Evolutionary conservation across 75 land plant species (phyloP).

Genomic region (Chamaecyparis obtusa): DNA sequence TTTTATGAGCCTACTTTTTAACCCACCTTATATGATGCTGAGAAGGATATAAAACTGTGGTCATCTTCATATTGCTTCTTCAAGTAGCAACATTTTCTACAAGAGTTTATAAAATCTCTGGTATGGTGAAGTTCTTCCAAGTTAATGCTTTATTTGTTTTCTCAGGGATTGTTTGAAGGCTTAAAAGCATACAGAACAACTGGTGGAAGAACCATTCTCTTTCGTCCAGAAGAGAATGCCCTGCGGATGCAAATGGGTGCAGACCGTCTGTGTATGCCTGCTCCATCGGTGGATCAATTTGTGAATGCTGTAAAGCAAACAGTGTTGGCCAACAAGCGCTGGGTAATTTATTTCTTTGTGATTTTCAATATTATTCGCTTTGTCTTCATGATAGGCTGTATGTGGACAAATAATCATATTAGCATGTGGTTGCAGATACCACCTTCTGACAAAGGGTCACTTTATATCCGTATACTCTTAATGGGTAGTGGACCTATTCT

Average conservation of each 20-base stretch:
- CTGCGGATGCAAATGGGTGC: slow-evolving; percentile 42
- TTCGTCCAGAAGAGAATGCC: slow-evolving; percentile 58
- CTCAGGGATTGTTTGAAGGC: slow-evolving; percentile 54
- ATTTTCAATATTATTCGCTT: not conserved
- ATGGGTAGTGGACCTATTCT: slow-evolving; percentile 31
- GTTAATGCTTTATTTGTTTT: slow-evolving; percentile 2
- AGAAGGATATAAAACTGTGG: not conserved
- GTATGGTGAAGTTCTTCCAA: not conserved
- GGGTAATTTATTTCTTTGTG: slow-evolving; percentile 22
- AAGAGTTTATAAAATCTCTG: not conserved
- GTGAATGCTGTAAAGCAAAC: slow-evolving; percentile 47
- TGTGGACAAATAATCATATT: not conserved
- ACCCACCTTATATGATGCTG: not conserved
- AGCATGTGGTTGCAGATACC: slow-evolving; percentile 22
- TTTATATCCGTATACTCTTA: slow-evolving; percentile 33
- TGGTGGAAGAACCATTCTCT: slow-evolving; percentile 36
- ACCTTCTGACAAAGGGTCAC: slow-evolving; percentile 37
- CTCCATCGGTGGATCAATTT: slow-evolving; percentile 40
- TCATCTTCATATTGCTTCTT: not conserved
- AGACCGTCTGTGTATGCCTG: slow-evolving; percentile 41
- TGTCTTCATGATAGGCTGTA: not conserved
- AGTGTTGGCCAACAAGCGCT: slow-evolving; percentile 42
- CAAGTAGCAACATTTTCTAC: not conserved
- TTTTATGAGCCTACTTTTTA: not conserved
- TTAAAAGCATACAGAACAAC: slow-evolving; percentile 43